phyloP scores from a whole-genome alignment of 1,284 basidiomycete species.

The Rhodotorula sp. region DNA sequence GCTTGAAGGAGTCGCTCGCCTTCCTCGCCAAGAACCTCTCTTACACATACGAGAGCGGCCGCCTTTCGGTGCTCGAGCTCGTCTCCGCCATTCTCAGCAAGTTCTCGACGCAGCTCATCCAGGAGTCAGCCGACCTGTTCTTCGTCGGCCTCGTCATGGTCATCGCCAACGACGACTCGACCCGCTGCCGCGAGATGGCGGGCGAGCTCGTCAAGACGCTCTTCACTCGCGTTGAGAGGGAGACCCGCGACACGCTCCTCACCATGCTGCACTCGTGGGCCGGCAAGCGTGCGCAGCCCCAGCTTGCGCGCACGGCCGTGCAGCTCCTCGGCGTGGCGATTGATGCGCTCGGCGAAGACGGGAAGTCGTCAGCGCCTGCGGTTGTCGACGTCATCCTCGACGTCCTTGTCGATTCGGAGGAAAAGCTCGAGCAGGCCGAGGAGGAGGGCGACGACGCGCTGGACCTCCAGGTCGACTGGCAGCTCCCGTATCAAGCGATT shows the following conservation, averaged over 20 bases:
- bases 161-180: conserved; percentile 88
- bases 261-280: conserved; percentile 82
- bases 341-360: conserved; percentile 60
- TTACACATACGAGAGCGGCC: conserved; percentile 86
- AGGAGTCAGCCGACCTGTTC: conserved; percentile 82
- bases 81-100: conserved; percentile 80
- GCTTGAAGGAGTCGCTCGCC: conserved; percentile 82
- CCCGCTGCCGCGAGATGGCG: conserved; percentile 84
- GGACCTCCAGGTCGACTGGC: conserved; percentile 65
- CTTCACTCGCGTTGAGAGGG: conserved; percentile 66
- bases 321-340: conserved; percentile 80
- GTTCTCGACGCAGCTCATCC: conserved; percentile 74
- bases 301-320: conserved; percentile 69
- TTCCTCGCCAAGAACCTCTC: conserved; percentile 93
- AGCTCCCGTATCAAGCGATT: conserved; percentile 78
- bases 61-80: conserved; percentile 88
- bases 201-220: conserved; percentile 77
- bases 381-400: conserved; percentile 65
- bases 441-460: conserved; percentile 57
- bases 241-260: conserved; percentile 63
- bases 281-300: conserved; percentile 61
- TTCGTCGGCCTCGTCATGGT: conserved; percentile 92
- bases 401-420: conserved; percentile 60
- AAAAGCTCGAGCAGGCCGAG: conserved; percentile 51
- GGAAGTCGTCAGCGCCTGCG: conserved; percentile 55